Percentiles rank a stretch among this genome's conserved stretches.
phyloP scores from a whole-genome alignment of 176 grass and related monocot species.

The Hordeum vulgare region MorexV3_pseudomolecules_assembly NC_058524.1:31509228-31509727 shows the following conservation, averaged over 20 bases:
- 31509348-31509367: not conserved
- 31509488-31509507: not conserved
- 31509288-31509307: not conserved
- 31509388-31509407: not conserved
- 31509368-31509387: not conserved
- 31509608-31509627: not conserved
- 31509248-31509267: not conserved
- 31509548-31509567: not conserved
- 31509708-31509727: not conserved
- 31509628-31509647: not conserved
- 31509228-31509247: not conserved
- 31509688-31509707: not conserved
- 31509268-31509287: not conserved
- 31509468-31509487: not conserved
- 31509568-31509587: constrained; percentile 15
- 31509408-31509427: not conserved
- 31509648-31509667: not conserved
- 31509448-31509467: not conserved
- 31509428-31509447: not conserved
- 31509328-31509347: not conserved
- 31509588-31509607: not conserved
- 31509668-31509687: not conserved
- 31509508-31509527: not conserved
- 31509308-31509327: no score
- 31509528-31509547: constrained; percentile 21